These are phyloP conservation scores for Mantamonas sphyraenae DNA, from an alignment of 78 protist species.

Conservation along the genomic window DNA sequence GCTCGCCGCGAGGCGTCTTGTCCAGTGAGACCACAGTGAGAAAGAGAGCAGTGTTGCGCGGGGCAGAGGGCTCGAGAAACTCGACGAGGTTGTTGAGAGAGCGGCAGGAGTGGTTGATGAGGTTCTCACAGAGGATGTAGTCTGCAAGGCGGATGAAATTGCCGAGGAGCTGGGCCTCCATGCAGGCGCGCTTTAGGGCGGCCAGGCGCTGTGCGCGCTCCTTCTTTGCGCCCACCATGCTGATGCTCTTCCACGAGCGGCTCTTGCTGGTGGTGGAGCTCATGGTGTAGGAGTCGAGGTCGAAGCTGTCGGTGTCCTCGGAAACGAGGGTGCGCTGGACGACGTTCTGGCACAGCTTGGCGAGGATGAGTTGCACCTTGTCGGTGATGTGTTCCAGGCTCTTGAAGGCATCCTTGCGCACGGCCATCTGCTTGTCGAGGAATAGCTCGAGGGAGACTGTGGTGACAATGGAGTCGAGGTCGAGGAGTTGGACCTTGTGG, in stretches of 20 bases:
- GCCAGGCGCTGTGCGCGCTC: slow-evolving; percentile 18
- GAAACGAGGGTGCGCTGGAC: slow-evolving; percentile 24
- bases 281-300: background rate
- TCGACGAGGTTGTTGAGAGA: background rate
- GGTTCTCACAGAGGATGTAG: slow-evolving; percentile 32
- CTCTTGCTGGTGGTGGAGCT: background rate
- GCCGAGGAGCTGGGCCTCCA: slow-evolving; percentile 20
- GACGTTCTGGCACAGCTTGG: slow-evolving; percentile 30
- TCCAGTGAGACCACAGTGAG: no score
- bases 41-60: no score
- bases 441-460: background rate
- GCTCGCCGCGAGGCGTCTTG: no score
- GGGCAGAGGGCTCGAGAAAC: background rate
- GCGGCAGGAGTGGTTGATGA: slow-evolving; percentile 6
- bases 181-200: slow-evolving; percentile 6
- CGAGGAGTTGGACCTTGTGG: background rate
- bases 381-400: slow-evolving; percentile 5
- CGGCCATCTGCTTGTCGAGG: slow-evolving; percentile 8
- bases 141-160: slow-evolving; percentile 35
- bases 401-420: background rate
- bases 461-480: background rate
- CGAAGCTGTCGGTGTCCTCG: slow-evolving; percentile 4
- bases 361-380: background rate
- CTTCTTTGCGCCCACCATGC: slow-evolving; percentile 16
- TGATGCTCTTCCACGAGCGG: slow-evolving; percentile 14